A percentile compares a stretch with the other conserved stretches of the same genome.
Conservation (phyloP, 208 protist genomes). For the Trypanosoma conorhini region DNA sequence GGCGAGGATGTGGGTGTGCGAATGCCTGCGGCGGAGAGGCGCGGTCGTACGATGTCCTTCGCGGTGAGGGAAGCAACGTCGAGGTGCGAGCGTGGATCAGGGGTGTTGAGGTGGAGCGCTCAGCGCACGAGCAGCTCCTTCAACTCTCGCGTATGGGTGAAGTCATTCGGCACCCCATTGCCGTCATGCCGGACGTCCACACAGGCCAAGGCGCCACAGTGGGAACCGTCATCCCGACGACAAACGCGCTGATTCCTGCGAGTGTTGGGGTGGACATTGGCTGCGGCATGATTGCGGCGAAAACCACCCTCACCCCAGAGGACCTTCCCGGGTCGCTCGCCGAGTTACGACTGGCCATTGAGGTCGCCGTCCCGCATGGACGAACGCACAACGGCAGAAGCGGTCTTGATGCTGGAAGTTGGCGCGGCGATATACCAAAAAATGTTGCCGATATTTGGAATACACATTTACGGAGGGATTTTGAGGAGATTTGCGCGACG, state of each 20-base stretch:
- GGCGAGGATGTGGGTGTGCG: constrained; percentile 1
- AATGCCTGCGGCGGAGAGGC: not conserved
- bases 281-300: constrained; percentile 88
- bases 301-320: constrained; percentile 64
- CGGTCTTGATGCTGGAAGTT: constrained; percentile 63
- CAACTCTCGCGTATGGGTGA: constrained; percentile 51
- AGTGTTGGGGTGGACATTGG: constrained; percentile 92
- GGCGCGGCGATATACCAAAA: constrained; percentile 54
- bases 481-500: constrained; percentile 58
- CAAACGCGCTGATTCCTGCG: constrained; percentile 76
- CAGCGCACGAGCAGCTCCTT: constrained; percentile 54
- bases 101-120: constrained; percentile 61
- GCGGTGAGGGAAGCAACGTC: constrained; percentile 32
- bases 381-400: constrained; percentile 65
- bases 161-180: constrained; percentile 70
- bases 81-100: constrained; percentile 65
- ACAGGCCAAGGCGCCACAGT: constrained; percentile 82
- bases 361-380: constrained; percentile 78
- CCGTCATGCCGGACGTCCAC: constrained; percentile 91
- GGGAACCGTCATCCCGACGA: constrained; percentile 85
- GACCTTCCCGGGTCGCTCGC: constrained; percentile 66
- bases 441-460: constrained; percentile 55
- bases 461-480: constrained; percentile 54
- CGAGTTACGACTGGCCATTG: constrained; percentile 71
- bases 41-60: constrained; percentile 29